Percentiles rank a stretch among this genome's conserved stretches.
These are phyloP conservation scores for Draba incana DNA, from an alignment of 345 rosid species.

Conservation along the genomic window DNA sequence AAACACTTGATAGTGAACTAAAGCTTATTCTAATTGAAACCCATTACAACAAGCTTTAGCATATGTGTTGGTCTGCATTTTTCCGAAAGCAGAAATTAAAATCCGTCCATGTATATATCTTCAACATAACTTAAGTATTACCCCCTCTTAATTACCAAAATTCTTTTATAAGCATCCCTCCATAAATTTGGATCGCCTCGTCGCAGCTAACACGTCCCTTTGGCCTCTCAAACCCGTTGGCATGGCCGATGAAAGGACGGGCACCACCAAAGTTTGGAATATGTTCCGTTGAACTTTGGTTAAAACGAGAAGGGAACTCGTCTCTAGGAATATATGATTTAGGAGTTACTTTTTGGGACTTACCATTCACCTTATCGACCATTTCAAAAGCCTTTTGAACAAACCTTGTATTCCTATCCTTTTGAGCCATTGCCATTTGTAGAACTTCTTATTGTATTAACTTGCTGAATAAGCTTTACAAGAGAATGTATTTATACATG, in stretches of 20 bases:
- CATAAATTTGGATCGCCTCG: slow-evolving; percentile 34
- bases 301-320: slow-evolving; percentile 29
- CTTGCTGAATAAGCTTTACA: too few relatives aligned
- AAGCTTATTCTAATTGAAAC: slow-evolving; percentile 34
- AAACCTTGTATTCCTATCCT: slow-evolving; percentile 6
- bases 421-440: slow-evolving; percentile 41
- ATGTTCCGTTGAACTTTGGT: slow-evolving; percentile 15
- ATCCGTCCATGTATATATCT: background rate
- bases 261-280: slow-evolving; percentile 20
- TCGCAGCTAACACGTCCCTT: slow-evolving; percentile 34
- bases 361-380: slow-evolving; percentile 31
- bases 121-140: slow-evolving; percentile 22
- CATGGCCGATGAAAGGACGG: slow-evolving; percentile 23
- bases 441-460: too few relatives aligned
- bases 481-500: too few relatives aligned
- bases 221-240: slow-evolving; percentile 21
- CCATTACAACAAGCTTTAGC: slow-evolving; percentile 25
- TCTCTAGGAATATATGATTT: slow-evolving; percentile 21
- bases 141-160: slow-evolving; percentile 18
- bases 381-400: slow-evolving; percentile 35
- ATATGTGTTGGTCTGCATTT: slow-evolving; percentile 34
- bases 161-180: slow-evolving; percentile 42
- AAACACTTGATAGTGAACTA: slow-evolving; percentile 36
- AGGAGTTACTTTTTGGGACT: background rate
- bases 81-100: slow-evolving; percentile 12